Evolutionary conservation across 2,329 filamentous ascomycete genomes (phyloP).

Genomic region (Pseudopithomyces maydicus): DNA sequence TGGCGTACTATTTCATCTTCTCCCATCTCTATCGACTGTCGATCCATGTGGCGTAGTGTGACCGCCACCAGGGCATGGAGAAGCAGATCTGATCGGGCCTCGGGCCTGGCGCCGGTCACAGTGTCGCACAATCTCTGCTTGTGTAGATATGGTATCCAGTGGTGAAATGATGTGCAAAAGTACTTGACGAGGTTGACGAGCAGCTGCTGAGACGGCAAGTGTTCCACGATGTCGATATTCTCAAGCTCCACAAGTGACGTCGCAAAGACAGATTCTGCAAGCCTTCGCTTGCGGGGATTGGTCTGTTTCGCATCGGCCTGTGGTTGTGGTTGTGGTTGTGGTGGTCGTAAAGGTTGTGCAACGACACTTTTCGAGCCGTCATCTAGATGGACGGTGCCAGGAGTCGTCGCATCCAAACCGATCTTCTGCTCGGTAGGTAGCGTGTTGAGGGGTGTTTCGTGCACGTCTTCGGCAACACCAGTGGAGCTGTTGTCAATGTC

Average conservation of each 20-base stretch:
- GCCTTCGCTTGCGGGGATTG: slow-evolving; percentile 33
- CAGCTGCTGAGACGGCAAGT: slow-evolving; percentile 31
- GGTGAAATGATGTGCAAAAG: slow-evolving; percentile 40
- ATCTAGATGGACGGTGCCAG: neutral
- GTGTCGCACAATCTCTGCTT: slow-evolving; percentile 34
- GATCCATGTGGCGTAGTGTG: slow-evolving; percentile 35
- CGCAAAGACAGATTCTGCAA: slow-evolving; percentile 18
- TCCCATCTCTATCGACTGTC: slow-evolving; percentile 27
- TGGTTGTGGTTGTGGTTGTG: neutral
- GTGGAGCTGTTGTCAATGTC: slow-evolving; percentile 6
- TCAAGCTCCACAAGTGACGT: slow-evolving; percentile 25
- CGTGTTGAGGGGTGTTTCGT: neutral
- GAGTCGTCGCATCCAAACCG: neutral
- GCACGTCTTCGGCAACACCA: neutral
- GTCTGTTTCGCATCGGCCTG: neutral
- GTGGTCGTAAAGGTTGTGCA: too few species aligned
- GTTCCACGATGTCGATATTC: slow-evolving; percentile 28
- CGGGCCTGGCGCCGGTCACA: slow-evolving; percentile 21
- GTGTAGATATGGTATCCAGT: slow-evolving; percentile 42
- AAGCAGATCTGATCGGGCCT: slow-evolving; percentile 26
- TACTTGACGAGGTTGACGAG: slow-evolving; percentile 34
- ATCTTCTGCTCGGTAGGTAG: neutral
- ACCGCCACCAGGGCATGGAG: slow-evolving; percentile 36
- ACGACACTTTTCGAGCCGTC: neutral
- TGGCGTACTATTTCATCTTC: slow-evolving; percentile 32